Evolutionary conservation across 352 stramenopile species (phyloP), one percentile per base, ranked within the genome.

Genomic region (Phytophthora multivora): DNA sequence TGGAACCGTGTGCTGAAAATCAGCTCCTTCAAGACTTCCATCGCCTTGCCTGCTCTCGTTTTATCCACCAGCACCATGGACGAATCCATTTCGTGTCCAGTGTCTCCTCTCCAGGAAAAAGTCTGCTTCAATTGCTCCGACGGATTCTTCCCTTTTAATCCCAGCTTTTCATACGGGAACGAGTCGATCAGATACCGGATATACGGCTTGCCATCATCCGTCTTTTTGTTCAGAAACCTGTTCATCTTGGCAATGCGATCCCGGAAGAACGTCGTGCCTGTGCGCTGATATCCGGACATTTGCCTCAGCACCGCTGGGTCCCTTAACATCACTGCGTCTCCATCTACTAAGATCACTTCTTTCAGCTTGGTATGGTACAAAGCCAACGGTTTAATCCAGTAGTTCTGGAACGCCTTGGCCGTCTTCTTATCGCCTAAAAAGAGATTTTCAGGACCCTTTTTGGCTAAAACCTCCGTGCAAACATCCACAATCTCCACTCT

Each of bases 401-500:
- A 88, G 53, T 73, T 88, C 43, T 66, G 58, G 58, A 90, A 88
- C 13, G 51, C 69, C n/a, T 64, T 56, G 1, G 66, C 65, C 2
- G 59, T 57, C 12, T 74, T 43, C 5, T 35, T 23, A 11, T 77
- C 31, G 31, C 56, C 50, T 3, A 59, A 18, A 33, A 79, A 77
- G 18, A 74, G 52, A 41, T 75, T 63, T 28, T 77, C 64, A 0
- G 43, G 19, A 11, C 53, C 60, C n/a, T 43, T 40, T n/a, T 67
- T 57, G n/a, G 59, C 51, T 31, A 88, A 16, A 13, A 81, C 23
- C 2, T 85, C 66, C 0, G 64, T 55, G 60, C 79, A 90, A 35
- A 86, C 79, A 55, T 91, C 82, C 31, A 91, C 59, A 61, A 90
- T 77, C 63, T 89, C 81, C n/a, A 90, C 51, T 0, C 54, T 40